These are phyloP conservation scores for Ustilago cynodontis DNA, from an alignment of 1,284 basidiomycete genomes.

Conservation along the genomic window DNA sequence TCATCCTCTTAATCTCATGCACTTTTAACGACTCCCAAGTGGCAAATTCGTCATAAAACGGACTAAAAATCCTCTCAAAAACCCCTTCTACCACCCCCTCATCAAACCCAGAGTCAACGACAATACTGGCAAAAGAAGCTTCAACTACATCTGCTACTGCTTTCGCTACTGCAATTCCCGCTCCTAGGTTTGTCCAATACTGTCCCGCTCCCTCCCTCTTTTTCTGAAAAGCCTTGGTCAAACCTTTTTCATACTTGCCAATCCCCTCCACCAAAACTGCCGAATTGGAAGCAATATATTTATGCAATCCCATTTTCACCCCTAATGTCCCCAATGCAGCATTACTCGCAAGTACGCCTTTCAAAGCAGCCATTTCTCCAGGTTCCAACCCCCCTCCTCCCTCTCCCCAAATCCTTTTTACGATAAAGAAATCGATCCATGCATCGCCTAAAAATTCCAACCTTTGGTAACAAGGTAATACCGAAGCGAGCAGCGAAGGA, in stretches of 20 bases:
- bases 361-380: conserved; percentile 48
- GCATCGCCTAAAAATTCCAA: conserved; percentile 64
- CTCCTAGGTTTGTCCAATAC: conserved; percentile 28
- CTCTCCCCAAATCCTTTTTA: conserved; percentile 18
- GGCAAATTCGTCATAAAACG: conserved; percentile 37
- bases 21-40: conserved; percentile 18
- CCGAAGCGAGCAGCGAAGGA: conserved; percentile 34
- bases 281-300: background rate
- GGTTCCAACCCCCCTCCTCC: conserved; percentile 17
- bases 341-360: conserved; percentile 38
- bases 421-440: conserved; percentile 51
- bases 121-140: conserved; percentile 42
- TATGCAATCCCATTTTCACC: conserved; percentile 16
- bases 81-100: background rate
- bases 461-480: conserved; percentile 54
- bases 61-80: conserved; percentile 36
- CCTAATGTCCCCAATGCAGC: conserved; percentile 36
- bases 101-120: conserved; percentile 55
- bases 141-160: conserved; percentile 56
- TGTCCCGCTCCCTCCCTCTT: background rate
- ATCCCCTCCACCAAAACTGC: conserved; percentile 7
- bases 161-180: conserved; percentile 15
- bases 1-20: conserved; percentile 10
- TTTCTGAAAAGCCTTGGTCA: background rate
- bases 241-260: background rate